These are phyloP conservation scores for Saccharomyces uvarum DNA, from an alignment of 1,139 yeast species.

Conservation along the genomic window DNA sequence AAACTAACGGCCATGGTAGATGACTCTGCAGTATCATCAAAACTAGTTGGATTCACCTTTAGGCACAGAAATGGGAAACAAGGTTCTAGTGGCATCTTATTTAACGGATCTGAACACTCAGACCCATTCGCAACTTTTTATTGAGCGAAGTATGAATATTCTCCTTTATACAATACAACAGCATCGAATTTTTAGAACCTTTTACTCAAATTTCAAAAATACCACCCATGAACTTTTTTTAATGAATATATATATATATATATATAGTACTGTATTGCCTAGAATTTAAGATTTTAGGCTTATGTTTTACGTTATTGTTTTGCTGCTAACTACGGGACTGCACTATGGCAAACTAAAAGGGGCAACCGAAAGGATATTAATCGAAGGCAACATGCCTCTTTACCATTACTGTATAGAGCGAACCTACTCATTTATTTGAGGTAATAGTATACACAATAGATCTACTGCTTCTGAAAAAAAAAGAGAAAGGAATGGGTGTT, in stretches of 20 bases:
- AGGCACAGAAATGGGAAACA: slow-evolving; percentile 65
- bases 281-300: background rate
- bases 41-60: slow-evolving; percentile 93
- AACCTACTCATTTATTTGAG: background rate
- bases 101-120: slow-evolving; percentile 33
- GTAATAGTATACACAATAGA: background rate
- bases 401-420: background rate
- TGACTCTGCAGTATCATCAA: slow-evolving; percentile 54
- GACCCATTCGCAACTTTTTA: slow-evolving; percentile 39
- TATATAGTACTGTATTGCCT: background rate
- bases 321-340: background rate
- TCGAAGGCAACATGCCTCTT: too few relatives aligned
- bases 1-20: slow-evolving; percentile 79
- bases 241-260: background rate
- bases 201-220: background rate
- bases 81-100: slow-evolving; percentile 35
- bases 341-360: background rate
- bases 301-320: background rate
- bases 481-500: background rate
- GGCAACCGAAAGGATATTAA: background rate
- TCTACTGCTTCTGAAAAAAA: background rate
- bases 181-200: background rate
- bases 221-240: background rate
- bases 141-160: slow-evolving; percentile 9
- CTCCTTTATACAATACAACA: too few relatives aligned